phyloP scores from a whole-genome alignment of 2,329 filamentous ascomycete genomes.

The Microsporum audouinii region DNA sequence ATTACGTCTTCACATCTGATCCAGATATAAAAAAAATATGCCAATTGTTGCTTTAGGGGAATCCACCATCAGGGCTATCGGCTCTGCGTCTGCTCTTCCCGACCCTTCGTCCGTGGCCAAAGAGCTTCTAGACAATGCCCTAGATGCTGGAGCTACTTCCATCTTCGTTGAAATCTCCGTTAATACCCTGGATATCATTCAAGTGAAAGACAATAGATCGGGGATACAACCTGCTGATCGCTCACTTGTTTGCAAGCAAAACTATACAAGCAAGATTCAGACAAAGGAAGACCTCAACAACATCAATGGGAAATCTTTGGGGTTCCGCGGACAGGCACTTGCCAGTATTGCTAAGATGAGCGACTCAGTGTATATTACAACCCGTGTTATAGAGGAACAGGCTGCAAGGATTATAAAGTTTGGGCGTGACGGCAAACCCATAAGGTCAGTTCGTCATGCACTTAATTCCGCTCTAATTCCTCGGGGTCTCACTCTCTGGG shows the following conservation, averaged over 20 bases:
- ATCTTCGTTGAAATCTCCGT: constrained; percentile 47
- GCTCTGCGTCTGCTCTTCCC: constrained; percentile 46
- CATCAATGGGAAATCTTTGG: constrained; percentile 46
- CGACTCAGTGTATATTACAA: constrained; percentile 42
- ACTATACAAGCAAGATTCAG: constrained; percentile 54
- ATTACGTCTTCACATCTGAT: no score
- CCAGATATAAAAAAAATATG: constrained; percentile 23
- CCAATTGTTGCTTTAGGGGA: constrained; percentile 36
- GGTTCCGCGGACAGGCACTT: constrained; percentile 55
- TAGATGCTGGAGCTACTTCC: constrained; percentile 50
- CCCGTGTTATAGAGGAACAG: constrained; percentile 46
- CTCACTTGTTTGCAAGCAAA: constrained; percentile 43
- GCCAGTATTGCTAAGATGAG: constrained; percentile 51
- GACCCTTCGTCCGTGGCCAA: constrained; percentile 49
- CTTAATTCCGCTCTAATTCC: not conserved
- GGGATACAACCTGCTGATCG: constrained; percentile 49
- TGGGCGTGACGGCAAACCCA: constrained; percentile 39
- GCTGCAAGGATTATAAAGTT: constrained; percentile 44
- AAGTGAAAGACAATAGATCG: constrained; percentile 53
- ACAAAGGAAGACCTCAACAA: constrained; percentile 45
- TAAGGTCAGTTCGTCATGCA: constrained; percentile 26
- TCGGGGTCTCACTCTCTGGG: no score
- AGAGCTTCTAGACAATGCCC: constrained; percentile 56
- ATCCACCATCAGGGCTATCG: constrained; percentile 40
- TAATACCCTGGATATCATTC: constrained; percentile 51